Conservation (phyloP, 805 yeast genomes). For the Kodamaea nitidulidarum region DNA sequence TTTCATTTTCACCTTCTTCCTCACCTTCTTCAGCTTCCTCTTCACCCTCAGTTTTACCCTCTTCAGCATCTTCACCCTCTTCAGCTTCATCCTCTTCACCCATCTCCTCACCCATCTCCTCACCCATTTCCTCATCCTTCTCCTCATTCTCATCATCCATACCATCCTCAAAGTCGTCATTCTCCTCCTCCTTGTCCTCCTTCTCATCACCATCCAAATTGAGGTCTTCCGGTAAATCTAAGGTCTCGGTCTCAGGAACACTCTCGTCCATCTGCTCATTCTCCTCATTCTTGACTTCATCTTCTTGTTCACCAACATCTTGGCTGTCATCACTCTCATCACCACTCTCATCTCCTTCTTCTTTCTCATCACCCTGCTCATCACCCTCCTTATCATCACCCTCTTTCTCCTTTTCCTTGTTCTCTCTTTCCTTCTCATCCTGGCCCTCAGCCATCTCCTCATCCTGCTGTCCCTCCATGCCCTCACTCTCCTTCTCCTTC, state of each 20-base stretch:
- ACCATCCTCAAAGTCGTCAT: slow-evolving; percentile 25
- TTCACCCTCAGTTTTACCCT: neutral
- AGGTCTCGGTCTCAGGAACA: slow-evolving; percentile 79
- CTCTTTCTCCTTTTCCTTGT: slow-evolving; percentile 39
- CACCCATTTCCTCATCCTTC: slow-evolving; percentile 14
- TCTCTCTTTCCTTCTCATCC: slow-evolving; percentile 48
- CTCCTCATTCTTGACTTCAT: slow-evolving; percentile 66
- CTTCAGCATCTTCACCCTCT: neutral
- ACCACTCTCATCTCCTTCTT: slow-evolving; percentile 55
- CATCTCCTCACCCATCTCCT: slow-evolving; percentile 7
- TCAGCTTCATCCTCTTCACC: slow-evolving; percentile 18
- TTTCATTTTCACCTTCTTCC: slow-evolving; percentile 10
- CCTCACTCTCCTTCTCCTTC: slow-evolving; percentile 80
- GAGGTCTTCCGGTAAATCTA: slow-evolving; percentile 90
- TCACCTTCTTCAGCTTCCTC: slow-evolving; percentile 49
- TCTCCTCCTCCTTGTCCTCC: slow-evolving; percentile 21
- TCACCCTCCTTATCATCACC: slow-evolving; percentile 17
- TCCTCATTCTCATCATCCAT: slow-evolving; percentile 25
- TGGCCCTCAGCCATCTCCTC: slow-evolving; percentile 8
- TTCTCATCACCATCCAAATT: slow-evolving; percentile 77
- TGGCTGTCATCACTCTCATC: slow-evolving; percentile 54
- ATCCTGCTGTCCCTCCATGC: slow-evolving; percentile 49
- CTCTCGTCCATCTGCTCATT: slow-evolving; percentile 65
- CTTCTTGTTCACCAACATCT: slow-evolving; percentile 80
- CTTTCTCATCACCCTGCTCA: slow-evolving; percentile 52